Percentiles rank a stretch among this genome's conserved stretches.
Conservation (phyloP, 805 yeast genomes). For the Barnettozyma sucrosica region DNA sequence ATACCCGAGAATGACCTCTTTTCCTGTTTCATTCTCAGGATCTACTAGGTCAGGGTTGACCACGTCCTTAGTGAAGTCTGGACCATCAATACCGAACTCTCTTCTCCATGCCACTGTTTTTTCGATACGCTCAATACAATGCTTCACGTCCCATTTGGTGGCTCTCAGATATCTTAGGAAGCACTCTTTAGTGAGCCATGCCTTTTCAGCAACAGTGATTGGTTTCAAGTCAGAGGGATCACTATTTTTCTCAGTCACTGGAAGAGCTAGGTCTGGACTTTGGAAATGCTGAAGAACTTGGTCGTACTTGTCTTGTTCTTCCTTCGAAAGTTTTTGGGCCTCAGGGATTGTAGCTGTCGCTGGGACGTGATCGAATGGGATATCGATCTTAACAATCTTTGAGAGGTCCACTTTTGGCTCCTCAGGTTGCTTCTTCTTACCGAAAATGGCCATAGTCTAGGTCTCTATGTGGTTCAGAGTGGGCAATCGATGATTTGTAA, state of each 20-base stretch:
- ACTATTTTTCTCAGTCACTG: conserved; percentile 33
- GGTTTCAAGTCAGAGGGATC: conserved; percentile 33
- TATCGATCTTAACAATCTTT: conserved; percentile 24
- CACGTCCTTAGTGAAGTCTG: conserved; percentile 33
- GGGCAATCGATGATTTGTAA: background rate
- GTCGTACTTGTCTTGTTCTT: conserved; percentile 55
- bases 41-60: conserved; percentile 50
- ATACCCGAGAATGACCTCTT: conserved; percentile 84
- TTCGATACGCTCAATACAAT: conserved; percentile 69
- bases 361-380: conserved; percentile 58
- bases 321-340: conserved; percentile 39
- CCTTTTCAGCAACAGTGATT: conserved; percentile 55
- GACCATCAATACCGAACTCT: conserved; percentile 70
- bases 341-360: conserved; percentile 37
- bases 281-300: conserved; percentile 60
- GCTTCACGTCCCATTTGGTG: conserved; percentile 77
- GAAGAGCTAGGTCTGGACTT: conserved; percentile 27
- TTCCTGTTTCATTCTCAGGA: conserved; percentile 84
- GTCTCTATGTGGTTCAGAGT: background rate
- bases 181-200: conserved; percentile 94
- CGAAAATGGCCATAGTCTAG: conserved; percentile 23
- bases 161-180: conserved; percentile 86
- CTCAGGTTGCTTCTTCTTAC: conserved; percentile 22
- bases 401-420: conserved; percentile 23
- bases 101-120: conserved; percentile 89